Conservation (phyloP, 2,329 filamentous ascomycete genomes). For the Paecilomyces fulvus region DNA sequence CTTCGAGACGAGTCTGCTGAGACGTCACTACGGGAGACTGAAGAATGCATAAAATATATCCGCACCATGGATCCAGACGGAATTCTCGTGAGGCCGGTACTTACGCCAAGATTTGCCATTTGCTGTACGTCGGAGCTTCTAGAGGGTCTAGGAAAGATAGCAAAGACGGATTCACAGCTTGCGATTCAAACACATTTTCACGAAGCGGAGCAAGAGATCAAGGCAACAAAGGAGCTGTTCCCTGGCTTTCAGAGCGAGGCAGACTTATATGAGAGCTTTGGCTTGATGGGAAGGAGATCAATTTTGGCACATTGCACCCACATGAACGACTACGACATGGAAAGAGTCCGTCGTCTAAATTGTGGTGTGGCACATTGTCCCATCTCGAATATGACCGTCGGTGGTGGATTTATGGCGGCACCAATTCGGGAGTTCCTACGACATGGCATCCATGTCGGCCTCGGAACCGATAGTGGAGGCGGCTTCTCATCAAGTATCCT, state of each 20-base stretch:
- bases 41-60: constrained; percentile 31
- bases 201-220: constrained; percentile 51
- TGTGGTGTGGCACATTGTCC: constrained; percentile 55
- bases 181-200: constrained; percentile 57
- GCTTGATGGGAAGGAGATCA: constrained; percentile 43
- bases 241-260: constrained; percentile 47
- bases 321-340: constrained; percentile 48
- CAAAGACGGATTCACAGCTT: constrained; percentile 34
- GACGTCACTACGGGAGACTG: constrained; percentile 14
- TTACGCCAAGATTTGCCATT: constrained; percentile 52
- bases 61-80: constrained; percentile 13
- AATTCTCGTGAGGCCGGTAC: constrained; percentile 37
- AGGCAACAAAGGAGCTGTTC: constrained; percentile 44
- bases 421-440: too few species aligned
- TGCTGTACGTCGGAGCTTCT: constrained; percentile 48
- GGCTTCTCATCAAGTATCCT: constrained; percentile 2
- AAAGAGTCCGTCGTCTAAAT: constrained; percentile 33
- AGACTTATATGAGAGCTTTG: constrained; percentile 49
- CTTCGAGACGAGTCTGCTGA: constrained; percentile 8
- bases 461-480: background rate
- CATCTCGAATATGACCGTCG: constrained; percentile 14
- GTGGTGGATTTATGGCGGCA: too few species aligned
- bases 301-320: constrained; percentile 58
- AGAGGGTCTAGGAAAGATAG: constrained; percentile 45
- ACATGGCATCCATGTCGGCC: too few species aligned